Base-by-base conservation (phyloP, 2,329 filamentous ascomycete species). In the Drechmeria coniospora region DNA sequence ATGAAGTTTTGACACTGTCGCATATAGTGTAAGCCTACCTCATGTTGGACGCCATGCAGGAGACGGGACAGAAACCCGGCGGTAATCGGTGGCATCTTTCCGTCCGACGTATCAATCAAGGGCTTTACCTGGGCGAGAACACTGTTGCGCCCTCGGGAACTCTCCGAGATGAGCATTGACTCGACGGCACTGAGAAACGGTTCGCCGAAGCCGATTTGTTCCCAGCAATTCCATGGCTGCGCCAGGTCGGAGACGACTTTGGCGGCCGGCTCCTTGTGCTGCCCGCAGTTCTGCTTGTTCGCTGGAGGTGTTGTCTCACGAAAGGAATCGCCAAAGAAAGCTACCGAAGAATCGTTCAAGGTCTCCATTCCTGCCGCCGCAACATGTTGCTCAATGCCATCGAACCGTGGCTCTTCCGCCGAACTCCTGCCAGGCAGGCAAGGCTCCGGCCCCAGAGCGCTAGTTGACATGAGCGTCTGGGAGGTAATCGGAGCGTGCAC, bases 161-260 rank as follows among this genome's bases (percentile, higher is more conserved):
- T 20, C 19, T 46, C 43, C 2, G 35, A 32, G 5, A 23, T 22
- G 12, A 45, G 25, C 32, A 42, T 40, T 0, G 33, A 16, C 23
- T 42, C 36, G 17, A 39, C 38, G 2, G 38, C 39, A 19, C 39
- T 40, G 12, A 47, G 31, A n/a, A 46, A 36, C 25, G 47, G 42
- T 4, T 46, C 41, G 6, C 42, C 35, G 23, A 47, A 45, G 1
- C 38, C 43, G 6, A 34, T 32, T 10, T 43, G 35, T 31, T 42
- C 39, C 46, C 38, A 44, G 3, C 43, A 37, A 45, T 18, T 25
- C 27, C 7, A 29, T 21, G 2, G 38, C 30, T 30, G 36, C 14
- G 38, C 39, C 2, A 46, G 35, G 2, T 40, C 33, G 1, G 30
- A 30, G 15, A 47, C 35, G 5, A 45, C 35, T 21, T 36, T 34